These are phyloP conservation scores for Amylocystis lapponica DNA, from an alignment of 768 basidiomycete genomes.

Conservation along the genomic window DNA sequence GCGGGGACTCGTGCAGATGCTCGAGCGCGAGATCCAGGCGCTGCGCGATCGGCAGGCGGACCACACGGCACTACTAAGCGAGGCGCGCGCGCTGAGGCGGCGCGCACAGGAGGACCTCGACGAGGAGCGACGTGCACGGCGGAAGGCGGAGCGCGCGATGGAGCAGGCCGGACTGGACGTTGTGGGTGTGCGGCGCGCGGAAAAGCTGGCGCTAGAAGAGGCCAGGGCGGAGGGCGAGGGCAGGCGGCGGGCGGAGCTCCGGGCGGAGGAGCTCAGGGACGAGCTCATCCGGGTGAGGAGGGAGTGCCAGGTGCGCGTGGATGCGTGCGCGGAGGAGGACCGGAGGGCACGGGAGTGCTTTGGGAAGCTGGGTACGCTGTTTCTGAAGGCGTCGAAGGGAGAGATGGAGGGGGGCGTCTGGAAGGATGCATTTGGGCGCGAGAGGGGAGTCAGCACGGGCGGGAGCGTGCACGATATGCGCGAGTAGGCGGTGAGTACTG, in stretches of 20 bases:
- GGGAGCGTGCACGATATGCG: not conserved
- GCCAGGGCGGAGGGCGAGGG: not conserved
- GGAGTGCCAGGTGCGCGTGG: constrained; percentile 6
- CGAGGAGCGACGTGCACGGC: constrained; percentile 17
- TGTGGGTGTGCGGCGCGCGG: constrained; percentile 5
- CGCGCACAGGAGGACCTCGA: constrained; percentile 35
- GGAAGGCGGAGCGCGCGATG: constrained; percentile 17
- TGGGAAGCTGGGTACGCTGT: constrained; percentile 11
- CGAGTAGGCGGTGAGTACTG: not conserved
- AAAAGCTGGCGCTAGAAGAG: constrained; percentile 8
- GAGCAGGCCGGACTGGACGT: not conserved
- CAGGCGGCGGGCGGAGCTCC: not conserved
- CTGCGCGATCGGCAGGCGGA: constrained; percentile 31
- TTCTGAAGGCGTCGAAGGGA: constrained; percentile 16
- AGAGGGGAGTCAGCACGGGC: not conserved
- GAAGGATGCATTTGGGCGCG: not conserved
- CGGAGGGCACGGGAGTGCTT: constrained; percentile 13
- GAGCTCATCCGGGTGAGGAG: not conserved
- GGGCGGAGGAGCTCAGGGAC: not conserved
- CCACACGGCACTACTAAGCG: constrained; percentile 25
- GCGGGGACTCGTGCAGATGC: constrained; percentile 5
- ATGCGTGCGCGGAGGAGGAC: constrained; percentile 10
- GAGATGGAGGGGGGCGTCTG: constrained; percentile 4
- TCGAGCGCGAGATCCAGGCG: constrained; percentile 34
- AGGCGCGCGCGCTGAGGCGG: constrained; percentile 34